A percentile compares a stretch with the other conserved stretches of the same genome.
Conservation (phyloP, 106 monocot species). For the Dioscorea alata region DNA sequence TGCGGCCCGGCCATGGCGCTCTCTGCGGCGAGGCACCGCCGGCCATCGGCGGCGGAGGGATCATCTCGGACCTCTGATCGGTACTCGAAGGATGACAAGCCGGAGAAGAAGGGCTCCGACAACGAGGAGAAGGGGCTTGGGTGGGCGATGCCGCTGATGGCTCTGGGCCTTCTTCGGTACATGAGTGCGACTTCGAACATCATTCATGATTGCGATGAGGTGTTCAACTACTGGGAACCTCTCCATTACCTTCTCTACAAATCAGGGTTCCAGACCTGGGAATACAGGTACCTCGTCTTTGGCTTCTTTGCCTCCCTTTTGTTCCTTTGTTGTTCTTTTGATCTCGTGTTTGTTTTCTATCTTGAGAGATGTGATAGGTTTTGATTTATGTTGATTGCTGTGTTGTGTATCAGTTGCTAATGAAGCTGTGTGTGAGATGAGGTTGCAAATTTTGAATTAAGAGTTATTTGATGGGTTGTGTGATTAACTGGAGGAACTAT, state of each 20-base stretch:
- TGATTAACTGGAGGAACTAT: too few species aligned
- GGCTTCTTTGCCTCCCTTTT: too few species aligned
- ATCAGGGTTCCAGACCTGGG: constrained; percentile 98
- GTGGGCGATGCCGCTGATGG: constrained; percentile 62
- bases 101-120: constrained; percentile 2
- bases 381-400: too few species aligned
- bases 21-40: constrained; percentile 47
- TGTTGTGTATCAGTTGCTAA: too few species aligned
- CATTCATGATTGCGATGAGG: constrained; percentile 98
- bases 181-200: constrained; percentile 97
- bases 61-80: constrained; percentile 13
- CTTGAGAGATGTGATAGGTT: too few species aligned
- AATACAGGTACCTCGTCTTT: constrained; percentile 53
- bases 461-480: too few species aligned
- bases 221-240: constrained; percentile 99
- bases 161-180: constrained; percentile 61
- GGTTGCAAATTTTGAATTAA: too few species aligned
- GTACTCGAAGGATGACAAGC: constrained; percentile 65
- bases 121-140: constrained; percentile 26
- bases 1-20: constrained; percentile 25
- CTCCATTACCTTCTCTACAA: constrained; percentile 91
- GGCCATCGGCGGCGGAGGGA: constrained; percentile 8
- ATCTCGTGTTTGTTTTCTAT: too few species aligned
- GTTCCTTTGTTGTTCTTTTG: too few species aligned
- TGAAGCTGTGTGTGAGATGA: too few species aligned